Evolutionary conservation across 2,329 filamentous ascomycete genomes (phyloP).

Genomic region (Esteya vermicola): DNA sequence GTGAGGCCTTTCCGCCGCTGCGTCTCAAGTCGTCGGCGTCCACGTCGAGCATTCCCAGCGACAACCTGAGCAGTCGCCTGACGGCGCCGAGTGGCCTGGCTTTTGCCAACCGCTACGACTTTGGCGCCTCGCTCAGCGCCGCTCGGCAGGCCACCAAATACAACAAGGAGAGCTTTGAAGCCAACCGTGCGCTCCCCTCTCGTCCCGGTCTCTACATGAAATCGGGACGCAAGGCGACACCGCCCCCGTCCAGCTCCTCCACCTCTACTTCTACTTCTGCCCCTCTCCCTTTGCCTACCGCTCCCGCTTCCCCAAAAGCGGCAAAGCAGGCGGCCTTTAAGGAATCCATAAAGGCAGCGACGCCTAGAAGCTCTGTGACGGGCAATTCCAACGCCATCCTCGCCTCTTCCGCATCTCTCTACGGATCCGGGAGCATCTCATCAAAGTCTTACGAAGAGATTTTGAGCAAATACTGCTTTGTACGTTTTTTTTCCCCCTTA

Average conservation of each 20-base stretch:
- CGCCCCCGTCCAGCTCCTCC: not conserved
- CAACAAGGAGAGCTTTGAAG: too few species aligned
- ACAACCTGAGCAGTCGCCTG: conserved; percentile 39
- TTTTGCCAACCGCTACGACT: conserved; percentile 91
- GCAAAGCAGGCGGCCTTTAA: conserved; percentile 8
- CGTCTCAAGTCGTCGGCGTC: conserved; percentile 60
- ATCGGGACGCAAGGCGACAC: conserved; percentile 23
- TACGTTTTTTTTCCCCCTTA: too few species aligned
- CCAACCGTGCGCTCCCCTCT: too few species aligned
- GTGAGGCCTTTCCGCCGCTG: conserved; percentile 45
- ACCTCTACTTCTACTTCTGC: conserved; percentile 1
- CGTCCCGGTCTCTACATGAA: conserved; percentile 45
- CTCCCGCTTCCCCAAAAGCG: not conserved
- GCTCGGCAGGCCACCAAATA: conserved; percentile 65
- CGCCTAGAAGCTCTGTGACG: conserved; percentile 2
- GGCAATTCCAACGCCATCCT: conserved; percentile 3
- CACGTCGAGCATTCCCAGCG: conserved; percentile 44
- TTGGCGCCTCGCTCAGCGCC: conserved; percentile 77
- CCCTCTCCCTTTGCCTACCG: too few species aligned
- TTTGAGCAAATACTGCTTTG: conserved; percentile 98
- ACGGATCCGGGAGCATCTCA: conserved; percentile 43
- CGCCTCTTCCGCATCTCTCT: conserved; percentile 12
- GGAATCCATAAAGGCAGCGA: conserved; percentile 6
- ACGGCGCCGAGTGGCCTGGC: conserved; percentile 50
- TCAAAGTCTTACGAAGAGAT: conserved; percentile 92